Evolutionary conservation across 306 rosid genomes (phyloP).

Genomic region (Hylodesmum podocarpum): DNA sequence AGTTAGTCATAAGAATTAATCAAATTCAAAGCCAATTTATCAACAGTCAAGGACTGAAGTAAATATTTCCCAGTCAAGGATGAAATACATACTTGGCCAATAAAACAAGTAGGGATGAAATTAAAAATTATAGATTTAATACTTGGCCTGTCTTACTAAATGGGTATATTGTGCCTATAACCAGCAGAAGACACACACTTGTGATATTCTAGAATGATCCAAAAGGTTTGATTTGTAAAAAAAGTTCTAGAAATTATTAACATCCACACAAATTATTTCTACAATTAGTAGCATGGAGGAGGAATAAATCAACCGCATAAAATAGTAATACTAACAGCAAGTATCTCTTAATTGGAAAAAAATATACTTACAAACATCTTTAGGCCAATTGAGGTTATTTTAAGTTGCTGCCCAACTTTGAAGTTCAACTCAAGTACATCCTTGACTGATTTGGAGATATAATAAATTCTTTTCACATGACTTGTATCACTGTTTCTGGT

Average conservation of each 20-base stretch:
- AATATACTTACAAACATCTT: slow-evolving; percentile 94
- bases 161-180: neutral
- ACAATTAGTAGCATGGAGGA: neutral
- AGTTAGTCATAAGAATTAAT: slow-evolving; percentile 14
- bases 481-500: slow-evolving; percentile 75
- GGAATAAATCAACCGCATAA: slow-evolving; percentile 15
- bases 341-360: slow-evolving; percentile 11
- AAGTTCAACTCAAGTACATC: slow-evolving; percentile 88
- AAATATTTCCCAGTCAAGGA: slow-evolving; percentile 1
- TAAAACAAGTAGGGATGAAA: neutral
- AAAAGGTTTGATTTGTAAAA: neutral
- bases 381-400: slow-evolving; percentile 88
- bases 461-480: slow-evolving; percentile 91
- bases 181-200: neutral
- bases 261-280: neutral
- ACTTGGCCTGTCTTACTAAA: neutral
- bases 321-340: neutral
- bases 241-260: neutral
- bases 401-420: slow-evolving; percentile 88
- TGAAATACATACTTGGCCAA: neutral
- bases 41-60: neutral
- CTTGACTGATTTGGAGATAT: slow-evolving; percentile 79
- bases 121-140: neutral
- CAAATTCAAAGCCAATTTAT: neutral
- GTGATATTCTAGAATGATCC: neutral